phyloP scores from a whole-genome alignment of 164 flowering plant species.

The Liriodendron chinense region DNA sequence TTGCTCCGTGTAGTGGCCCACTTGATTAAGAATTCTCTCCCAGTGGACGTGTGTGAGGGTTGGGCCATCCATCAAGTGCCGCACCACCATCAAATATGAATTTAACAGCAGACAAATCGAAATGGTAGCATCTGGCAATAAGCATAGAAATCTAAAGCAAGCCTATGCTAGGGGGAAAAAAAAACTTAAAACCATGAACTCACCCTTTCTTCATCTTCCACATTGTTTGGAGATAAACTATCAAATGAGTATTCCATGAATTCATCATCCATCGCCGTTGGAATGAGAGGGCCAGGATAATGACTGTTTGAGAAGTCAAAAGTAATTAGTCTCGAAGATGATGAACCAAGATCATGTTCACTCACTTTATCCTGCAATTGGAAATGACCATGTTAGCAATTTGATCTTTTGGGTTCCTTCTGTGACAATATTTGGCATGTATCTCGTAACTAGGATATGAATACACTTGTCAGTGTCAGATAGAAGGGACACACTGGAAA shows the following conservation, averaged over 20 bases:
- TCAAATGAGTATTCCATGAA: slow-evolving; percentile 79
- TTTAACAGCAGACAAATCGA: too few species aligned
- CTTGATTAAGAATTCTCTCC: too few species aligned
- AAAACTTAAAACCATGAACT: slow-evolving; percentile 1
- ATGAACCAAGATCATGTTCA: slow-evolving; percentile 35
- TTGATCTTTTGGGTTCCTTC: neutral
- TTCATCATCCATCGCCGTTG: slow-evolving; percentile 58
- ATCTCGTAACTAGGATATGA: neutral
- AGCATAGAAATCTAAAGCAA: neutral
- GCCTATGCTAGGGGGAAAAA: neutral
- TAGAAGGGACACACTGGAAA: too few species aligned
- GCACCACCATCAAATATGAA: too few species aligned
- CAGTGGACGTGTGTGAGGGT: too few species aligned
- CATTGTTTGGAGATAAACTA: slow-evolving; percentile 55
- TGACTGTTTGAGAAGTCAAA: slow-evolving; percentile 71
- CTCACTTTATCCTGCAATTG: slow-evolving; percentile 47
- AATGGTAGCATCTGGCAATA: neutral
- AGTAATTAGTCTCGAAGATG: slow-evolving; percentile 76
- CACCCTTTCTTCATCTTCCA: slow-evolving; percentile 92
- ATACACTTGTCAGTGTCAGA: neutral
- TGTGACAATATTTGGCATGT: neutral
- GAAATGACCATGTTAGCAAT: neutral
- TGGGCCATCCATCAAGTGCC: too few species aligned
- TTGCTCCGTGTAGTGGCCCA: too few species aligned
- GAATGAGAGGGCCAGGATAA: slow-evolving; percentile 59